phyloP scores from a whole-genome alignment of 352 stramenopile species.

The Phytophthora gonapodyides region DNA sequence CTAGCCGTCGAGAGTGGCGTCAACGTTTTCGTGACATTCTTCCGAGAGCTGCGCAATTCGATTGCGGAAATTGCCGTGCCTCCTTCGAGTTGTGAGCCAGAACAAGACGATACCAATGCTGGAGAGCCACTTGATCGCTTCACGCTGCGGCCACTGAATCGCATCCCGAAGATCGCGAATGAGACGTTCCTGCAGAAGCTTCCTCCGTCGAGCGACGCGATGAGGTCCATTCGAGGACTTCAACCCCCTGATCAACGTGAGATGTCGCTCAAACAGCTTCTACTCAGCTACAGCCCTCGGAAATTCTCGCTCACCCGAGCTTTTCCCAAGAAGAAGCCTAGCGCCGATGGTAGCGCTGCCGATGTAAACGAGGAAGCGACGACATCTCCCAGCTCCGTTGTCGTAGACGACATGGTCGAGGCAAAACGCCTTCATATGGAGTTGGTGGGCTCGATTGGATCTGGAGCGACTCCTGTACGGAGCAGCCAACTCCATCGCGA shows the following conservation, averaged over 20 bases:
- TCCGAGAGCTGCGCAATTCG: conserved; percentile 58
- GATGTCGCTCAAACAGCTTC: conserved; percentile 80
- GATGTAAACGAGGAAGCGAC: conserved; percentile 14
- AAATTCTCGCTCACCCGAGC: conserved; percentile 72
- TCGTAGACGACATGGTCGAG: conserved; percentile 17
- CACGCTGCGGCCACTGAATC: conserved; percentile 40
- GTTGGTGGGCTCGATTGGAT: conserved; percentile 28
- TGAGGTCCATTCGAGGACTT: conserved; percentile 52
- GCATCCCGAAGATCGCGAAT: conserved; percentile 55
- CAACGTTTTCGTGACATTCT: conserved; percentile 52
- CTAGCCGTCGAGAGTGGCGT: conserved; percentile 61
- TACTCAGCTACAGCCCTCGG: conserved; percentile 72
- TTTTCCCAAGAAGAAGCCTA: conserved; percentile 40
- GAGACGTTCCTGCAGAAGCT: conserved; percentile 61
- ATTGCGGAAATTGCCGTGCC: conserved; percentile 35
- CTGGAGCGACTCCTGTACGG: conserved; percentile 28
- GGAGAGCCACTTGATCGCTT: conserved; percentile 20
- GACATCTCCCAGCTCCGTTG: neutral
- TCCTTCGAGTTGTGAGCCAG: conserved; percentile 16
- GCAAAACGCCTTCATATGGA: conserved; percentile 26
- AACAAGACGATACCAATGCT: conserved; percentile 21
- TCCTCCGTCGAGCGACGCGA: conserved; percentile 48
- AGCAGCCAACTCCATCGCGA: conserved; percentile 25
- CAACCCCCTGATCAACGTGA: conserved; percentile 46
- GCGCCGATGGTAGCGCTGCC: neutral